Evolutionary conservation across 257 asterid species (phyloP).

Genomic region (Petrea volubilis): DNA sequence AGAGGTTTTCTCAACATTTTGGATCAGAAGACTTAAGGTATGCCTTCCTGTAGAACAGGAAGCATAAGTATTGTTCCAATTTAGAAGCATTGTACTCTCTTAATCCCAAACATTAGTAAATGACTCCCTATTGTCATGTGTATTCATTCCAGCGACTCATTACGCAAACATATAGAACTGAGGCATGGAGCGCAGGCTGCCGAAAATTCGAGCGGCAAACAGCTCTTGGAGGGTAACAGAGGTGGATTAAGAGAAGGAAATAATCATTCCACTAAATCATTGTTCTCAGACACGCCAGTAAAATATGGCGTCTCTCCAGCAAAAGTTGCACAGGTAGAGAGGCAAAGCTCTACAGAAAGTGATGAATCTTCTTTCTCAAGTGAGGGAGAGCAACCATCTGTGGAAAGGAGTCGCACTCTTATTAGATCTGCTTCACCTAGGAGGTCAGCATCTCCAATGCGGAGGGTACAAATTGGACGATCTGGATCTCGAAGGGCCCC

Average conservation of each 20-base stretch:
- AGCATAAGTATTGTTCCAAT: slow-evolving; percentile 15
- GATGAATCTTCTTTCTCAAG: slow-evolving; percentile 76
- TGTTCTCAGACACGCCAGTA: slow-evolving; percentile 48
- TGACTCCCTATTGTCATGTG: slow-evolving; percentile 2
- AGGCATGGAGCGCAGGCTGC: slow-evolving; percentile 31
- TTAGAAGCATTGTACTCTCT: slow-evolving; percentile 1
- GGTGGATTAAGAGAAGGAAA: slow-evolving; percentile 35
- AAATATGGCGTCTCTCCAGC: slow-evolving; percentile 88
- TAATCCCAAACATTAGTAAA: background rate
- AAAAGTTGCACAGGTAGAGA: slow-evolving; percentile 79
- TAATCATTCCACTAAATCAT: slow-evolving; percentile 25
- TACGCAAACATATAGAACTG: slow-evolving; percentile 53
- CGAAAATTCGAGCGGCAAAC: slow-evolving; percentile 30
- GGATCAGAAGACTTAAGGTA: slow-evolving; percentile 84
- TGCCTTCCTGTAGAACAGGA: slow-evolving; percentile 3
- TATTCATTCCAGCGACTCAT: slow-evolving; percentile 59
- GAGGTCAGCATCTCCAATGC: slow-evolving; percentile 98
- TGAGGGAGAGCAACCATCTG: slow-evolving; percentile 68
- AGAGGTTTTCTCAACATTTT: slow-evolving; percentile 68
- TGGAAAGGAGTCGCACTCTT: slow-evolving; percentile 77
- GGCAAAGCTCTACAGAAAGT: slow-evolving; percentile 75
- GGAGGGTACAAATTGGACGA: slow-evolving; percentile 91
- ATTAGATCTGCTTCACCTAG: slow-evolving; percentile 85
- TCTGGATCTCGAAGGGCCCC: slow-evolving; percentile 93
- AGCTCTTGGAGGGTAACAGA: slow-evolving; percentile 25